These are phyloP conservation scores for Pisolithus sp. DNA, from an alignment of 768 basidiomycete species.

Conservation along the genomic window DNA sequence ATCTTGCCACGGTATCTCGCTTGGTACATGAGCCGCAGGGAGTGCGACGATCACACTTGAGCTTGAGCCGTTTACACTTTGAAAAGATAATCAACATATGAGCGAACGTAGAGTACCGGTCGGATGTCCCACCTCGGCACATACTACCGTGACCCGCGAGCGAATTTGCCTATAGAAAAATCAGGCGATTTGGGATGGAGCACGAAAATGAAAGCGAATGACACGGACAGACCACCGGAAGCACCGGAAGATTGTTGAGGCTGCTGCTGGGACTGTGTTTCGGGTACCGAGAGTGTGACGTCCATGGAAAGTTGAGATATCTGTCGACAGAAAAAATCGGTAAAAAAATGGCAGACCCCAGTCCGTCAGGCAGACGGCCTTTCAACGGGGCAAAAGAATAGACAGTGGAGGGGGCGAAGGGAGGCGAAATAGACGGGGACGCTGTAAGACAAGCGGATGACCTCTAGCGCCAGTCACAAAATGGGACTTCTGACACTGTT, in stretches of 20 bases:
- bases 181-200: conserved; percentile 3
- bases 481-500: conserved; percentile 15
- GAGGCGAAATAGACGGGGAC: conserved; percentile 7
- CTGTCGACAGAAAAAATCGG: neutral
- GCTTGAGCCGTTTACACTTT: conserved; percentile 83
- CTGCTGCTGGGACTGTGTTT: conserved; percentile 13
- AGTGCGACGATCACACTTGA: conserved; percentile 75
- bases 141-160: conserved; percentile 74
- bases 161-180: conserved; percentile 49
- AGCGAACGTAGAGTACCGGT: neutral
- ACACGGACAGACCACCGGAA: conserved; percentile 27
- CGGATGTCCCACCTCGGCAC: conserved; percentile 56
- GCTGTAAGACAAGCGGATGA: conserved; percentile 8
- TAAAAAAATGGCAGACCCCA: neutral
- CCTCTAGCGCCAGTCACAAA: conserved; percentile 10
- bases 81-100: neutral
- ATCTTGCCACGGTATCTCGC: conserved; percentile 66
- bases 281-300: conserved; percentile 7
- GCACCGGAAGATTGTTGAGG: conserved; percentile 12
- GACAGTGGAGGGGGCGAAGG: neutral
- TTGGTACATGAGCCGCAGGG: conserved; percentile 78
- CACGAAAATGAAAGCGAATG: conserved; percentile 3
- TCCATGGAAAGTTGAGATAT: conserved; percentile 12
- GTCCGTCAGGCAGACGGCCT: neutral
- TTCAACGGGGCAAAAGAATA: neutral